Evolutionary conservation across 2,329 filamentous ascomycete genomes (phyloP), one percentile per base, ranked within the genome.

Genomic region (Aspergillus caelatus): DNA sequence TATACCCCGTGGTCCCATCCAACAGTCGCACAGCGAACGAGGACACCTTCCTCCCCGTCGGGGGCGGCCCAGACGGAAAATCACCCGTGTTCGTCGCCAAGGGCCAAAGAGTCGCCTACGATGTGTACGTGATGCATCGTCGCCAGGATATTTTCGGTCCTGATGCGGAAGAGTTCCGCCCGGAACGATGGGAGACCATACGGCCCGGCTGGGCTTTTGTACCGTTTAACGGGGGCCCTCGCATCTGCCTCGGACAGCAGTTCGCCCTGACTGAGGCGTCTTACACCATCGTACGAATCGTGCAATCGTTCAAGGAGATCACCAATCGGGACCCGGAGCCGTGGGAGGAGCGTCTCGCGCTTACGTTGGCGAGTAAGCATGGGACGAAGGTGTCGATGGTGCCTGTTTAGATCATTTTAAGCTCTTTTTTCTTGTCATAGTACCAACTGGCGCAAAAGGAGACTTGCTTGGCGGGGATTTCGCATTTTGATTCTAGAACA

Each of bases 41-140:
- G 21, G 77, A 77, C 43, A 80, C 79, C 4, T 74, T 72, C 4
- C 67, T 80, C 60, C 77, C 77, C 14, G 66, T 64, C 9, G 74
- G 89, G 63, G 89, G 88, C 58, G 89, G 89, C 0, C 82, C 85
- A 1, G 85, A 89, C 73, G 71, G 69, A 5, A 62, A 70, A 2
- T 64, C 67, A 2, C 74, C 74, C 12, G 67, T 77, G 10, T 69
- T 72, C 28, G 65, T 78, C 6, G 65, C 64, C 9, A 73, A 72
- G 48, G 73, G 73, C 12, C 65, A 67, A 19, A 52, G 65, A 0
- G 69, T 78, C 16, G 67, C 65, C 1, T 73, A 68, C 58, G 64
- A 62, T 4, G 63, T 69, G 21, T 74, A 77, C 56, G 65, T 67
- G 34, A 68, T 84, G 78, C 82, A 84, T 62, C 77, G 82, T n/a